A percentile compares a stretch with the other conserved stretches of the same genome.
These are phyloP conservation scores for Phytophthora podocarpi DNA, from an alignment of 352 stramenopile species.

Conservation along the genomic window DNA sequence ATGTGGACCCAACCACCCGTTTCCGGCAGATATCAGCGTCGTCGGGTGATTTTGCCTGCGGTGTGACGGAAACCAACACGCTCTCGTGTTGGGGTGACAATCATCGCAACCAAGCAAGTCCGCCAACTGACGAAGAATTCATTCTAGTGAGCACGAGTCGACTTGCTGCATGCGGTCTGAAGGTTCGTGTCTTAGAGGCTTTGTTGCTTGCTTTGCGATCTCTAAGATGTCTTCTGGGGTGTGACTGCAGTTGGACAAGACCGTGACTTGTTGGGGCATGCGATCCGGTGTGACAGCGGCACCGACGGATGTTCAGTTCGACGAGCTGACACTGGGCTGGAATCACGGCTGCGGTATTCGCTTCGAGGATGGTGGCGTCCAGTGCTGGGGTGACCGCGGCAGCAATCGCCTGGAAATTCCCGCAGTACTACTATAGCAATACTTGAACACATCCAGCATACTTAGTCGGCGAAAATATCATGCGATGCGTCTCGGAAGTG, in stretches of 20 bases:
- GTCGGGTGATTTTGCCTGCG: slow-evolving; percentile 67
- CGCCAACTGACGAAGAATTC: slow-evolving; percentile 55
- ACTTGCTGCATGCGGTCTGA: slow-evolving; percentile 65
- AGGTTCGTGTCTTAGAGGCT: no score
- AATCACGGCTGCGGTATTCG: slow-evolving; percentile 78
- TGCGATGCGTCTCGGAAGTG: slow-evolving; percentile 41
- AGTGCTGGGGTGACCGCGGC: slow-evolving; percentile 68
- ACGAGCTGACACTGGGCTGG: slow-evolving; percentile 73
- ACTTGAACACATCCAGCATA: background rate
- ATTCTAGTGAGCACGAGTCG: slow-evolving; percentile 72
- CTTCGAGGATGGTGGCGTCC: slow-evolving; percentile 61
- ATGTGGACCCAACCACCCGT: slow-evolving; percentile 37
- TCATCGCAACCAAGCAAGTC: slow-evolving; percentile 56
- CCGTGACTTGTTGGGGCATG: slow-evolving; percentile 73
- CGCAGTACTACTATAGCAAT: slow-evolving; percentile 20
- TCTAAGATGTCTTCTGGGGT: no score
- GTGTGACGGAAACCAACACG: slow-evolving; percentile 56
- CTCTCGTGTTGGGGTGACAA: slow-evolving; percentile 82
- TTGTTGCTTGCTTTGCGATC: no score
- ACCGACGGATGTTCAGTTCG: slow-evolving; percentile 57
- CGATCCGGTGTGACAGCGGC: slow-evolving; percentile 61
- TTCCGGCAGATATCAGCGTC: slow-evolving; percentile 76
- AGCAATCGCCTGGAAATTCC: slow-evolving; percentile 57
- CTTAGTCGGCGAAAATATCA: slow-evolving; percentile 5
- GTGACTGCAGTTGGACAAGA: slow-evolving; percentile 56